Conservation (phyloP, 2,329 filamentous ascomycete genomes). For the Colletotrichum sidae region DNA sequence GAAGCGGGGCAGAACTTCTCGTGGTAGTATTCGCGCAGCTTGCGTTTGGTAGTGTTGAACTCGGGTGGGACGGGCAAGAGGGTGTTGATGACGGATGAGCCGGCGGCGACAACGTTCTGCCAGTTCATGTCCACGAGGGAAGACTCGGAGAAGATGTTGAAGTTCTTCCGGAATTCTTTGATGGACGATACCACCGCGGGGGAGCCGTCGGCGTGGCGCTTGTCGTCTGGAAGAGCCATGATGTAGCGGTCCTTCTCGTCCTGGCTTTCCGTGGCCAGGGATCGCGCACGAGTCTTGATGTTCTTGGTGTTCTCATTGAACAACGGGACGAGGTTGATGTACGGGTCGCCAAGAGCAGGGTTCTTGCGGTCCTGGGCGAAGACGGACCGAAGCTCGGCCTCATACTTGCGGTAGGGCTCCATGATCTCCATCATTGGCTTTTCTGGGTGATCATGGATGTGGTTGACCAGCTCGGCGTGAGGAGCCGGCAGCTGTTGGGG, state of each 20-base stretch:
- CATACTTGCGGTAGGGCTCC: constrained; percentile 75
- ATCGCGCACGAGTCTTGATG: constrained; percentile 72
- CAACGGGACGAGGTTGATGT: constrained; percentile 74
- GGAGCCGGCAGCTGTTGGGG: constrained; percentile 61
- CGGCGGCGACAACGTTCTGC: constrained; percentile 84
- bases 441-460: constrained; percentile 66
- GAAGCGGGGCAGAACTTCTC: constrained; percentile 84
- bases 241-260: constrained; percentile 75
- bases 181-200: constrained; percentile 76
- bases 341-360: constrained; percentile 64
- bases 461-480: constrained; percentile 57
- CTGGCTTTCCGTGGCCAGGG: constrained; percentile 67
- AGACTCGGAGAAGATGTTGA: constrained; percentile 84
- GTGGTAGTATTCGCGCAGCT: constrained; percentile 81
- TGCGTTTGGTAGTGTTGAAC: constrained; percentile 71
- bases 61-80: constrained; percentile 76
- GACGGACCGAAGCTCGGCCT: constrained; percentile 72
- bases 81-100: constrained; percentile 83
- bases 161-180: constrained; percentile 81
- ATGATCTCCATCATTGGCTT: constrained; percentile 69
- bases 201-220: constrained; percentile 71
- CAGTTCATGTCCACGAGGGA: constrained; percentile 82
- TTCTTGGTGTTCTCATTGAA: constrained; percentile 68
- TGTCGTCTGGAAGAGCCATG: constrained; percentile 72
- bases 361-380: constrained; percentile 77